Conservation (phyloP, 2,329 filamentous ascomycete species). For the Domatiomyces catenatus region DNA sequence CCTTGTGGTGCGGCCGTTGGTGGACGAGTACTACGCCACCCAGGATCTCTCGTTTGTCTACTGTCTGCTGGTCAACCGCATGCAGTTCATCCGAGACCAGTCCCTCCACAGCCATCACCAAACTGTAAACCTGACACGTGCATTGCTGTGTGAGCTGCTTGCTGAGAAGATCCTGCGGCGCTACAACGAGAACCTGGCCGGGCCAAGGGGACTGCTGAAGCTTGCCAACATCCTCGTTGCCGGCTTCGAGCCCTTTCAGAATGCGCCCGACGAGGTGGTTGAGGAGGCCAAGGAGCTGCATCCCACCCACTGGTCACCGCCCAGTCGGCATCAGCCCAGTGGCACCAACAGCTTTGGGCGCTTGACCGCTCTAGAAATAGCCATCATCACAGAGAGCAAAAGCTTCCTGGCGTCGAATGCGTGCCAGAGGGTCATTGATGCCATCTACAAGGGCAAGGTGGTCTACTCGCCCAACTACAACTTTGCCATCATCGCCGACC, state of each 20-base stretch:
- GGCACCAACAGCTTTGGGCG: constrained; percentile 24
- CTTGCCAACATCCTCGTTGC: constrained; percentile 68
- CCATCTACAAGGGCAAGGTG: constrained; percentile 65
- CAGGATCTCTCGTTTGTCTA: constrained; percentile 77
- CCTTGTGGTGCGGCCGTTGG: constrained; percentile 60
- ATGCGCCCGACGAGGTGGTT: constrained; percentile 55
- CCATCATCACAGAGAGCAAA: constrained; percentile 70
- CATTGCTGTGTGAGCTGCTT: constrained; percentile 63
- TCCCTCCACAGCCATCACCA: constrained; percentile 60
- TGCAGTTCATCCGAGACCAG: constrained; percentile 66
- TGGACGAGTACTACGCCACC: constrained; percentile 67
- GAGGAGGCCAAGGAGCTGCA: constrained; percentile 1
- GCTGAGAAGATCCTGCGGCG: constrained; percentile 63
- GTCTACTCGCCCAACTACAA: constrained; percentile 71
- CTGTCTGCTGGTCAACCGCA: constrained; percentile 66
- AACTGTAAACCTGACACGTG: constrained; percentile 64
- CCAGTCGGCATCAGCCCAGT: background rate
- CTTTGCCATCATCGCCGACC: constrained; percentile 69
- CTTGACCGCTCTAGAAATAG: constrained; percentile 64
- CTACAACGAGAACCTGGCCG: constrained; percentile 63
- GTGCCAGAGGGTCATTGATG: constrained; percentile 66
- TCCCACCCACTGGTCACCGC: background rate
- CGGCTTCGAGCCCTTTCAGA: constrained; percentile 74
- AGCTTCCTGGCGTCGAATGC: constrained; percentile 61
- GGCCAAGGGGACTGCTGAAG: constrained; percentile 53